phyloP scores from a whole-genome alignment of 176 grass and related monocot species.

The Poa pratensis region DNA sequence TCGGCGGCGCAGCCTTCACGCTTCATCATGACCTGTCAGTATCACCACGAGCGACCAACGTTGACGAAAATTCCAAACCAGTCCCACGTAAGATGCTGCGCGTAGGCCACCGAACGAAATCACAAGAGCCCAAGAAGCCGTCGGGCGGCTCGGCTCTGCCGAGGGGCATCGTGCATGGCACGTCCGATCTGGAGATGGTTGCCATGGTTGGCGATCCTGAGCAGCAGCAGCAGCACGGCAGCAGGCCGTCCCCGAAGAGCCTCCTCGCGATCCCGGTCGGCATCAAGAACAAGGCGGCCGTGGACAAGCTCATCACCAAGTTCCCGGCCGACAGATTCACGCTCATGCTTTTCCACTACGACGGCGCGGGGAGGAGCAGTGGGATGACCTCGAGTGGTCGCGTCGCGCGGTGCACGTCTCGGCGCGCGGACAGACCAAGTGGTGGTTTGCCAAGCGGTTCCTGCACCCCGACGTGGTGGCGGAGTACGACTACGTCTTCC shows the following conservation, averaged over 20 bases:
- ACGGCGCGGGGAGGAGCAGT: too few relatives aligned
- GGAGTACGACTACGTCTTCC: constrained; percentile 78
- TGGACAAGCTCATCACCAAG: too few relatives aligned
- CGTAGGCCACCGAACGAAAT: not conserved
- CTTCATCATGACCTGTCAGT: not conserved
- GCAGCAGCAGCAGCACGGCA: constrained; percentile 42
- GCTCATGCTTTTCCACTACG: too few relatives aligned
- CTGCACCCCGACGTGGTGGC: constrained; percentile 51
- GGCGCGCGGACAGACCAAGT: not conserved
- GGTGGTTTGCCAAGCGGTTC: too few relatives aligned
- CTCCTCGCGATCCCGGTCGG: too few relatives aligned
- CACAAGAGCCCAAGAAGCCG: too few relatives aligned
- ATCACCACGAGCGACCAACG: not conserved
- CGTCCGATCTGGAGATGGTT: constrained; percentile 72
- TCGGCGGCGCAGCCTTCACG: not conserved
- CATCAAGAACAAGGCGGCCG: too few relatives aligned
- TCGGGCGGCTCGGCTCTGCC: constrained; percentile 71
- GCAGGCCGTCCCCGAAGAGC: too few relatives aligned
- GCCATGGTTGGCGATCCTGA: constrained; percentile 15
- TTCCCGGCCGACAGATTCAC: too few relatives aligned
- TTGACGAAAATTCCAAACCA: not conserved
- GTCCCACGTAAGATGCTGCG: constrained; percentile 1
- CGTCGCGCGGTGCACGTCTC: constrained; percentile 55
- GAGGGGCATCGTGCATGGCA: constrained; percentile 49
- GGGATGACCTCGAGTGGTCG: too few relatives aligned